Percentiles rank a stretch among this genome's conserved stretches.
phyloP scores from a whole-genome alignment of 2,329 filamentous ascomycete genomes.

The Lasiodiplodia gonubiensis region DNA sequence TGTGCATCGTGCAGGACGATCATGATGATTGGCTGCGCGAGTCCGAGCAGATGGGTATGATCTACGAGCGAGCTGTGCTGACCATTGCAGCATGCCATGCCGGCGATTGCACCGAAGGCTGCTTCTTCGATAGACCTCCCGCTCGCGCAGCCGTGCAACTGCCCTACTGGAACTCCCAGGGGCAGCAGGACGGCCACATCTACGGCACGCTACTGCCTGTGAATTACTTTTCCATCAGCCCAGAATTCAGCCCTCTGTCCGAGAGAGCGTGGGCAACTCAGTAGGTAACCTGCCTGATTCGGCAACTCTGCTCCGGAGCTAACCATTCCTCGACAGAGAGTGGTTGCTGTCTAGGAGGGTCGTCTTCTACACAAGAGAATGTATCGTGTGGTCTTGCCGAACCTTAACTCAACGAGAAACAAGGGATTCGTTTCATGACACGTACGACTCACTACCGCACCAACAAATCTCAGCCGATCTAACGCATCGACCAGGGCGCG shows the following conservation, averaged over 20 bases:
- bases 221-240: slow-evolving; percentile 32
- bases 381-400: slow-evolving; percentile 36
- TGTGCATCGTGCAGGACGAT: slow-evolving; percentile 33
- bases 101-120: slow-evolving; percentile 16
- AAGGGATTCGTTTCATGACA: slow-evolving; percentile 34
- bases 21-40: slow-evolving; percentile 25
- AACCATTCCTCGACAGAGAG: background rate
- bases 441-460: background rate
- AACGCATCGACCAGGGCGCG: slow-evolving; percentile 27
- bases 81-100: slow-evolving; percentile 25
- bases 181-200: slow-evolving; percentile 30
- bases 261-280: slow-evolving; percentile 23
- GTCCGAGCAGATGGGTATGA: slow-evolving; percentile 25
- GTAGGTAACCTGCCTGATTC: background rate
- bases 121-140: slow-evolving; percentile 18
- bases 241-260: slow-evolving; percentile 32
- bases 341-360: slow-evolving; percentile 20
- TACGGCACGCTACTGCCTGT: slow-evolving; percentile 31
- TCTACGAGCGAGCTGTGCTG: slow-evolving; percentile 25
- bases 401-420: slow-evolving; percentile 35
- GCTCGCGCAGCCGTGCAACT: slow-evolving; percentile 30
- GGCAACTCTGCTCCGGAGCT: background rate
- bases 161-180: slow-evolving; percentile 29
- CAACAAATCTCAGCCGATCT: background rate
- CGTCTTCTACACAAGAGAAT: slow-evolving; percentile 34